Conservation (phyloP, 2,329 filamentous ascomycete genomes). For the Coniochaeta sp. region DNA sequence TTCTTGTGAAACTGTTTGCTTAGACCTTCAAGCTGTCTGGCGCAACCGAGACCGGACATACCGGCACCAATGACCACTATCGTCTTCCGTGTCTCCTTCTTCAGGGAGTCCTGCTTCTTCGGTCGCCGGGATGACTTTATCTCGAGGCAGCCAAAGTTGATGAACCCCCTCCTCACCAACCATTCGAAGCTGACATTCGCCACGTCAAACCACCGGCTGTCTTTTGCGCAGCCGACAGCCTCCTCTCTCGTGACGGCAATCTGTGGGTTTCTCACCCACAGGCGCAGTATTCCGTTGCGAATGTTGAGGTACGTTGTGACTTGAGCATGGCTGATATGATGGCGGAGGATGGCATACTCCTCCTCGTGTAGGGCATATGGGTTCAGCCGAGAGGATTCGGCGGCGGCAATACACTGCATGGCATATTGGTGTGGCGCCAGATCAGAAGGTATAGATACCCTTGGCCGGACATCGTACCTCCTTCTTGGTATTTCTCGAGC, state of each 20-base stretch:
- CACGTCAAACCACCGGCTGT: constrained; percentile 80
- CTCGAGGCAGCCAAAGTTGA: constrained; percentile 91
- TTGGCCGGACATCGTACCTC: constrained; percentile 58
- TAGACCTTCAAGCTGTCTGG: constrained; percentile 81
- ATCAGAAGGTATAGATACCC: constrained; percentile 74
- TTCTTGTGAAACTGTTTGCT: constrained; percentile 71
- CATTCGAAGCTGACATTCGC: constrained; percentile 88
- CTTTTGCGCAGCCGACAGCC: constrained; percentile 83
- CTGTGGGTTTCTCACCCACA: constrained; percentile 85
- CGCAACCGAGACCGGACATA: constrained; percentile 88
- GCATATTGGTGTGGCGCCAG: constrained; percentile 73
- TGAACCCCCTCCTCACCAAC: constrained; percentile 84
- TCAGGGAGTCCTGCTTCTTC: constrained; percentile 15
- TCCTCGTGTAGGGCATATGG: constrained; percentile 81
- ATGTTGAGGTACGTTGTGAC: constrained; percentile 96
- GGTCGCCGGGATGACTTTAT: constrained; percentile 32
- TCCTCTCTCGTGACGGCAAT: constrained; percentile 75
- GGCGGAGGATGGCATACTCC: constrained; percentile 73
- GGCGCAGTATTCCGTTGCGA: constrained; percentile 81
- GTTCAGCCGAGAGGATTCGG: constrained; percentile 81
- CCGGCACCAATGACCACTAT: constrained; percentile 87
- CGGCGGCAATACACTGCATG: constrained; percentile 83
- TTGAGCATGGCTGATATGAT: constrained; percentile 79
- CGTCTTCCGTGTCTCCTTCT: constrained; percentile 54
- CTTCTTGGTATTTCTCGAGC: constrained; percentile 22